Evolutionary conservation across 169 alveolate species (phyloP), one percentile per base, ranked within the genome.

Genomic region (Eimeria acervulina): DNA sequence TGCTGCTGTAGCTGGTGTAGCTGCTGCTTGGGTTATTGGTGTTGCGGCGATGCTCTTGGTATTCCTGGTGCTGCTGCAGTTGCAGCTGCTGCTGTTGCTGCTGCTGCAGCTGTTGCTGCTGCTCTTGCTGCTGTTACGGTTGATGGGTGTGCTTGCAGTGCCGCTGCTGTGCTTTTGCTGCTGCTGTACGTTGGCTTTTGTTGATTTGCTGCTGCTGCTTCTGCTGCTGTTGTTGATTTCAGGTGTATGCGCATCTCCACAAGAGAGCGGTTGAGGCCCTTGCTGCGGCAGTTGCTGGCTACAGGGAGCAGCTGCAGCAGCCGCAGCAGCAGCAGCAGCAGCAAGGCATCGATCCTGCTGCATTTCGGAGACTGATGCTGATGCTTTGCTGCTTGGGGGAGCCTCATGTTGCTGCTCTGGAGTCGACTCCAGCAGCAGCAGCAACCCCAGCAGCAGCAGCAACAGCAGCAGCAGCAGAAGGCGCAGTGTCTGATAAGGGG

Each of bases 321-420:
- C 74, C 66, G 31, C 89, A 80, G 66, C 89, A 40, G 88, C 88
- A 80, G 89, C 89, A 80, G 89, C 89, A 78, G 89, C 89, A 78
- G 88, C 83, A 83, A 28, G 72, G 76, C 52, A 31, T 83, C 51
- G 92, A 83, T 21, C 92, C 92, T 83, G 92, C 92, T 83, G 72
- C 92, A 3, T 83, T 83, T 38, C 21, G 92, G 5, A 51, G 36
- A 5, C 92, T 83, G 31, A 83, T 83, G 92, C 76, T 83, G 92
- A 83, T 83, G 92, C 76, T 83, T 10, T 83, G 92, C 92, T 83
- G 92, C 92, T 28, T 83, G 31, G 92, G 92, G 42, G 92, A 83
- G 51, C 92, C 92, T 10, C 92, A 83, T 51, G 74, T 83, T 83
- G 92, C 92, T 52, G 47, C 92, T 28, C 55, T 83, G 8, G 92